These are phyloP conservation scores for Phytophthora megakarya DNA, from an alignment of 352 stramenopile genomes.

Conservation along the genomic window DNA sequence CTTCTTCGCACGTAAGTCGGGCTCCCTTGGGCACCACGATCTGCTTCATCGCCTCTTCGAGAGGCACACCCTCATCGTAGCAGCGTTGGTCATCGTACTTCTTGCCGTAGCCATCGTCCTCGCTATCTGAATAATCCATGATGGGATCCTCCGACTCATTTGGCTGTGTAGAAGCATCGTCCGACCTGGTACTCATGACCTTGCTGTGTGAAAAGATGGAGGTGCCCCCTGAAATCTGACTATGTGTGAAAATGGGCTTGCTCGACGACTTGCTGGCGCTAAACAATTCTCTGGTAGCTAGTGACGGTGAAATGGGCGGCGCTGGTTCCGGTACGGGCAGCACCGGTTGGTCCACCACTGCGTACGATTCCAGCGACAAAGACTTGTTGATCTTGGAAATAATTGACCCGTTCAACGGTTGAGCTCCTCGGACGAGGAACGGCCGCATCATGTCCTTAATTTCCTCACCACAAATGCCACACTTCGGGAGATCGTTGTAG, in stretches of 20 bases:
- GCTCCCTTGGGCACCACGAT: conserved; percentile 66
- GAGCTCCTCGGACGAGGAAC: conserved; percentile 78
- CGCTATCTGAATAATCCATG: conserved; percentile 45
- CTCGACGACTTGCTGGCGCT: conserved; percentile 45
- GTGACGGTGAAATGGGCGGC: conserved; percentile 39
- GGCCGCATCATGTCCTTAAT: conserved; percentile 74
- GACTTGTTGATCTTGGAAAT: conserved; percentile 75
- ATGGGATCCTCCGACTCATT: conserved; percentile 62
- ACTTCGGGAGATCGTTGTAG: conserved; percentile 82
- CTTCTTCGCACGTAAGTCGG: conserved; percentile 72
- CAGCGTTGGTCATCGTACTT: conserved; percentile 70
- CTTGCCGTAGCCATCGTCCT: conserved; percentile 47
- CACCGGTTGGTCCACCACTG: conserved; percentile 49
- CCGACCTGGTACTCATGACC: conserved; percentile 41
- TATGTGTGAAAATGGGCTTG: conserved; percentile 46
- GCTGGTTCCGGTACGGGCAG: conserved; percentile 32
- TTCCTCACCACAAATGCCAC: conserved; percentile 65
- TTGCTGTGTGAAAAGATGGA: conserved; percentile 45
- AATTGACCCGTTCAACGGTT: conserved; percentile 75
- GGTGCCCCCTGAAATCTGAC: conserved; percentile 35
- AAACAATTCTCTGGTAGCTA: conserved; percentile 35
- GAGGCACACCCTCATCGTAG: conserved; percentile 64
- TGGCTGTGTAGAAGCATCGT: conserved; percentile 49
- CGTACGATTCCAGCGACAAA: conserved; percentile 71
- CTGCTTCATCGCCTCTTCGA: conserved; percentile 81